These are phyloP conservation scores for Nicotiana obtusifolia DNA, from an alignment of 257 asterid genomes.

Conservation along the genomic window DNA sequence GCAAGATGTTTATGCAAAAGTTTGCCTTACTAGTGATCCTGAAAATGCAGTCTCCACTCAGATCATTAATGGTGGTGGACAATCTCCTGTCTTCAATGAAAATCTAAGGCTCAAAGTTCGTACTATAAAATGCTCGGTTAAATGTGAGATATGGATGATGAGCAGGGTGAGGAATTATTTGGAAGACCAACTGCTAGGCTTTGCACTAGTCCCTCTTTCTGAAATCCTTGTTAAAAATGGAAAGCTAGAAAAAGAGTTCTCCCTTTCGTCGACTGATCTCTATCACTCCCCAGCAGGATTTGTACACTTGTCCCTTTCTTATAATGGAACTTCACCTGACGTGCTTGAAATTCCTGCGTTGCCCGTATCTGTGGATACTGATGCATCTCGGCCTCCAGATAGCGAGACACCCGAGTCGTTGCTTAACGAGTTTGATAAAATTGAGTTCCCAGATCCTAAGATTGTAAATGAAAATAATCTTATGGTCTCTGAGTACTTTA, in stretches of 20 bases:
- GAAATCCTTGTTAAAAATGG: constrained; percentile 58
- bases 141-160: constrained; percentile 96
- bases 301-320: constrained; percentile 70
- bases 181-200: constrained; percentile 91
- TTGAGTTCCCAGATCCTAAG: constrained; percentile 95
- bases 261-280: constrained; percentile 89
- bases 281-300: constrained; percentile 99
- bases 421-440: constrained; percentile 51
- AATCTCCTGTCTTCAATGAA: constrained; percentile 80
- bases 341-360: constrained; percentile 55
- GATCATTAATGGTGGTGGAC: constrained; percentile 85
- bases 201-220: constrained; percentile 81
- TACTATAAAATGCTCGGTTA: constrained; percentile 63
- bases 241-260: constrained; percentile 76
- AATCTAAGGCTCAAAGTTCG: constrained; percentile 50
- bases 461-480: constrained; percentile 61
- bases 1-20: constrained; percentile 90
- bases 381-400: constrained; percentile 21
- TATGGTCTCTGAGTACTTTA: constrained; percentile 85
- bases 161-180: constrained; percentile 90
- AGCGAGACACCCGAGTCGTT: constrained; percentile 29
- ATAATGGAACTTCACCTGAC: constrained; percentile 64
- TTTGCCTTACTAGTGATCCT: constrained; percentile 80
- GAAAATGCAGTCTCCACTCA: constrained; percentile 69
- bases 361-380: constrained; percentile 27